A percentile compares a stretch with the other conserved stretches of the same genome.
Evolutionary conservation across 106 monocot genomes (phyloP).

Genomic region (Dendrobium officinale): DNA sequence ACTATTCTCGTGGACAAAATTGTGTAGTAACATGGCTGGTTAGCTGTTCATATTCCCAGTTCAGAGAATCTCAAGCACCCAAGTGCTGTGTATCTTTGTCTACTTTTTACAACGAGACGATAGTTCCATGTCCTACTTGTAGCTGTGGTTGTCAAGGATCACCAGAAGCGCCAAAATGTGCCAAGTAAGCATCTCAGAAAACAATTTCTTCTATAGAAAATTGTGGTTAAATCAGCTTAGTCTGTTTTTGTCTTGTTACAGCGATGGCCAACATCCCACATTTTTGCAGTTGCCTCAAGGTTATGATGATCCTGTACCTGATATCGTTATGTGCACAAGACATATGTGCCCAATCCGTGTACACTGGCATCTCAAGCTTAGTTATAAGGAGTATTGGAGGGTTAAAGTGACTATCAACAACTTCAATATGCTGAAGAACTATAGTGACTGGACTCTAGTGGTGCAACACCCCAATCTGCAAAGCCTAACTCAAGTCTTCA

Average conservation of each 20-base stretch:
- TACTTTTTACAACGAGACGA: constrained; percentile 53
- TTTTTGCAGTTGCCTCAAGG: constrained; percentile 7
- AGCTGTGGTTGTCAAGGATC: constrained; percentile 53
- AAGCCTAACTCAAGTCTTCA: constrained; percentile 50
- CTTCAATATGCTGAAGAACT: constrained; percentile 57
- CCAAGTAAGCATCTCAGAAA: constrained; percentile 17
- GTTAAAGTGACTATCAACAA: constrained; percentile 81
- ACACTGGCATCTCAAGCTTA: constrained; percentile 83
- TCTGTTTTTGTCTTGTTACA: background rate
- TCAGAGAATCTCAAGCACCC: constrained; percentile 26
- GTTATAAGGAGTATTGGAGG: constrained; percentile 78
- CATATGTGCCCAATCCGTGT: constrained; percentile 84
- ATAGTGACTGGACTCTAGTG: constrained; percentile 84
- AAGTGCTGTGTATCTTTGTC: constrained; percentile 83
- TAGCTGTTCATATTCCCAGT: constrained; percentile 60
- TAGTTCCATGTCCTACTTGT: constrained; percentile 60
- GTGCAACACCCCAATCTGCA: constrained; percentile 66
- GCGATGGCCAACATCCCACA: constrained; percentile 12
- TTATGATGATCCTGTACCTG: background rate
- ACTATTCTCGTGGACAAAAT: background rate
- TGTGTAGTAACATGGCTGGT: constrained; percentile 69
- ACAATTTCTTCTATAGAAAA: background rate
- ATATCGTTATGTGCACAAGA: constrained; percentile 38
- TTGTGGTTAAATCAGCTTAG: background rate
- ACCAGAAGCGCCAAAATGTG: constrained; percentile 22